Base-by-base conservation (phyloP, 2,329 filamentous ascomycete genomes). In the Scolecobasidium constrictum region DNA sequence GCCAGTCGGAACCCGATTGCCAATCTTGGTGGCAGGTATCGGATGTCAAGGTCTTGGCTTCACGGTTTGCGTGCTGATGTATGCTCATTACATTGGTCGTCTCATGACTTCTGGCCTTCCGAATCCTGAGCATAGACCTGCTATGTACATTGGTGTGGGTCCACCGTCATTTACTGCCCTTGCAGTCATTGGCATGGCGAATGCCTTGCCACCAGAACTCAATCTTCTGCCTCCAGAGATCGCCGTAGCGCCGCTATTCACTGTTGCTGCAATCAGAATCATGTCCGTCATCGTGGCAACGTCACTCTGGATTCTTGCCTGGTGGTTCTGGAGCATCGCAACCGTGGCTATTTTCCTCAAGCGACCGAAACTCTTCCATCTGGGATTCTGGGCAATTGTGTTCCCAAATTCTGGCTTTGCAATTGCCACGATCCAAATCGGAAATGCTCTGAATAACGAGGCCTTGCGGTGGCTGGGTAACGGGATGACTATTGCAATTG, bases 171-270 rank as follows among this genome's bases (percentile, higher is more conserved):
- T 84, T 63, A 86, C 81, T 1, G 77, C 75, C 1, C 64, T 85
- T 12, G 81, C 81, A 0, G 66, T 85, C 33, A 73, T 86, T 28
- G 80, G 80, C 38, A 80, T 85, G 71, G 71, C 79, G 1, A 67
- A 72, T 36, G 68, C 69, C 6, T 57, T 78, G 0, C 64, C 52
- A 0, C 50, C 56, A 4, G 62, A 66, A 28, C 72, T 72, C 48
- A 61, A 62, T 35, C 60, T 59, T 5, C 59, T 75, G 20, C 58
- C 49, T 7, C 47, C 52, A 16, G 16, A 45, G 38, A 37, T 48
- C 28, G 31, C 35, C 3, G 31, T 69, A 3, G 45, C 72, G 18
- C 68, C 69, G 1, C 53, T 75, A n/a, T 59, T 63, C 4, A 52
- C 62, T 1, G 70, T 67, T 2, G 75, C 75, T 52, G 54, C 55